A percentile compares a stretch with the other conserved stretches of the same genome.
These are phyloP conservation scores for Noccaea bulbosa DNA, from an alignment of 345 rosid genomes.

Conservation along the genomic window DNA sequence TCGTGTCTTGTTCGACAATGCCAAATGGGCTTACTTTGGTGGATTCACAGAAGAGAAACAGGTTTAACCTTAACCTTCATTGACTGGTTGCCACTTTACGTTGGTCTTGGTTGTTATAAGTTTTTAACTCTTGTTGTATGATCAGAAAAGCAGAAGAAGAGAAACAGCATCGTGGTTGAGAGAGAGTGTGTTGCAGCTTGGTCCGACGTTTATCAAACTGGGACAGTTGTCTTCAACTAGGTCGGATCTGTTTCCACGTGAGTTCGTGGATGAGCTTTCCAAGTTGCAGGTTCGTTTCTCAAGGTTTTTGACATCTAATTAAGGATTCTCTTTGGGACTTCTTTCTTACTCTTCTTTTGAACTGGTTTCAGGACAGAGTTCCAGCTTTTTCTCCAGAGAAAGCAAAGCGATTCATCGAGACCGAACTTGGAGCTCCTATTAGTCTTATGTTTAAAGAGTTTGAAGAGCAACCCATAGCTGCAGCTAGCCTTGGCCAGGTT, in stretches of 20 bases:
- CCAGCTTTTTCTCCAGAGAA: slow-evolving; percentile 92
- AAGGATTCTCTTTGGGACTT: not conserved
- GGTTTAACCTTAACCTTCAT: slow-evolving; percentile 45
- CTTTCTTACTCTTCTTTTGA: slow-evolving; percentile 10
- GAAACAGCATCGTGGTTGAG: slow-evolving; percentile 90
- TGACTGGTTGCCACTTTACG: not conserved
- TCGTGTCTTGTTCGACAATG: slow-evolving; percentile 78
- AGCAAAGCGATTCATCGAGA: slow-evolving; percentile 71
- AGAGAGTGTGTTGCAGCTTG: slow-evolving; percentile 88
- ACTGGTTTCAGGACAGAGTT: slow-evolving; percentile 74
- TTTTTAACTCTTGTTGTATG: slow-evolving; percentile 13
- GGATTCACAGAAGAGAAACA: slow-evolving; percentile 84
- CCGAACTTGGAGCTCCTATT: slow-evolving; percentile 81
- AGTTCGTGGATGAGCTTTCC: slow-evolving; percentile 95
- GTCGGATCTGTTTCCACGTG: slow-evolving; percentile 88
- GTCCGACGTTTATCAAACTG: slow-evolving; percentile 95
- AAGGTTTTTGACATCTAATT: slow-evolving; percentile 8
- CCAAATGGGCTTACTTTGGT: slow-evolving; percentile 82
- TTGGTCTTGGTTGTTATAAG: slow-evolving; percentile 30
- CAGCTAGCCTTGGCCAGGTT: slow-evolving; percentile 99
- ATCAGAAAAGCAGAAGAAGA: slow-evolving; percentile 71
- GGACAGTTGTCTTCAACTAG: slow-evolving; percentile 96
- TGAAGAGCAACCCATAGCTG: slow-evolving; percentile 95
- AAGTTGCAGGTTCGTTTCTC: slow-evolving; percentile 73
- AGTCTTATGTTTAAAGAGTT: slow-evolving; percentile 69